Conservation (phyloP, 345 rosid species). For the Trapa incisa region DNA sequence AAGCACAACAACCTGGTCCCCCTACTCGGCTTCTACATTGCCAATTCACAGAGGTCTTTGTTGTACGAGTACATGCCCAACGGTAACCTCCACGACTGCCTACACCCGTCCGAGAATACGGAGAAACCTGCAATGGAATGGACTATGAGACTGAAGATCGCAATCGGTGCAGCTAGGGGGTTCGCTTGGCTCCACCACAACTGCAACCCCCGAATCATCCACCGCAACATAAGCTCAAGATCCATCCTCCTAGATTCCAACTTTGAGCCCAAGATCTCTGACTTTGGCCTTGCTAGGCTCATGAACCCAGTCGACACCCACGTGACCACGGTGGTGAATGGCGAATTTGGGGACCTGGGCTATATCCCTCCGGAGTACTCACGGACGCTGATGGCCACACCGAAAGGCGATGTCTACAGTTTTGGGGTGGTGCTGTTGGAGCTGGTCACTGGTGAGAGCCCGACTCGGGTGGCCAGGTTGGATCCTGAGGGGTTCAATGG, state of each 20-base stretch:
- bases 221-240: slow-evolving; percentile 86
- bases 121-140: slow-evolving; percentile 54
- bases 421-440: slow-evolving; percentile 91
- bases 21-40: slow-evolving; percentile 73
- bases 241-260: slow-evolving; percentile 72
- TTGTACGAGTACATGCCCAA: slow-evolving; percentile 67
- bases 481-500: slow-evolving; percentile 77
- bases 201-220: slow-evolving; percentile 89
- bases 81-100: slow-evolving; percentile 51
- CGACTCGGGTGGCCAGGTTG: slow-evolving; percentile 39
- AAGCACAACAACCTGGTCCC: slow-evolving; percentile 76
- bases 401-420: slow-evolving; percentile 92
- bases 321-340: slow-evolving; percentile 91
- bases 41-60: slow-evolving; percentile 60
- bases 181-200: slow-evolving; percentile 95
- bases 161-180: slow-evolving; percentile 68
- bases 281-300: slow-evolving; percentile 91
- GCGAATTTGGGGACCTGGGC: slow-evolving; percentile 92
- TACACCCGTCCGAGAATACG: slow-evolving; percentile 32
- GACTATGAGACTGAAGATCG: slow-evolving; percentile 77
- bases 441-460: slow-evolving; percentile 79
- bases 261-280: slow-evolving; percentile 82
- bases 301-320: slow-evolving; percentile 95
- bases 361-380: slow-evolving; percentile 88
- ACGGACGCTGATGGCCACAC: slow-evolving; percentile 81